phyloP scores from a whole-genome alignment of 75 land plant genomes.

The Cryptomeria japonica region DNA sequence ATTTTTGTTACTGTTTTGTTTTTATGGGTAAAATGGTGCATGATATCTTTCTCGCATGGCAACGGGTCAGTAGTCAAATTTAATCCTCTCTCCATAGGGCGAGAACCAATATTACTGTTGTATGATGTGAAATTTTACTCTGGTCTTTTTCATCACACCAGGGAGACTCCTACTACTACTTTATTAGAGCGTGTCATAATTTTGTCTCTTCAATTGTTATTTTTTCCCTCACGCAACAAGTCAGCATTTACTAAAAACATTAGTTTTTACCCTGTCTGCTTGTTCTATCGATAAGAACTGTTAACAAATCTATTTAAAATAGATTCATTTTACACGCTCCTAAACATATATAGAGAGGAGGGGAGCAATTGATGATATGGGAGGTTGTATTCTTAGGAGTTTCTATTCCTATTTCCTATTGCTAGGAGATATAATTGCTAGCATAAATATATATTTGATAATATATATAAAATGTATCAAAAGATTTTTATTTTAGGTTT shows the following conservation, averaged over 20 bases:
- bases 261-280: not conserved
- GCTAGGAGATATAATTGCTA: too few relatives aligned
- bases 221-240: not conserved
- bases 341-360: too few relatives aligned
- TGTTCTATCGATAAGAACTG: too few relatives aligned
- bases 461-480: too few relatives aligned
- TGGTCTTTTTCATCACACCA: not conserved
- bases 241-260: not conserved
- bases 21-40: not conserved
- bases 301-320: too few relatives aligned
- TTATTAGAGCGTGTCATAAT: not conserved
- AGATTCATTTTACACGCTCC: too few relatives aligned
- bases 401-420: too few relatives aligned
- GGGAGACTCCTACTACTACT: not conserved
- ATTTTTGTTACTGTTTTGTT: not conserved
- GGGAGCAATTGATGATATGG: too few relatives aligned
- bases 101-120: not conserved
- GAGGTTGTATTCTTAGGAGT: too few relatives aligned
- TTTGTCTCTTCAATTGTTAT: not conserved
- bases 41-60: not conserved
- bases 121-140: not conserved
- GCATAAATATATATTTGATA: too few relatives aligned
- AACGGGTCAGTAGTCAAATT: not conserved
- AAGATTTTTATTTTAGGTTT: too few relatives aligned
- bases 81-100: not conserved